Percentiles rank a stretch among this genome's conserved stretches.
Evolutionary conservation across 2,329 filamentous ascomycete species (phyloP).

Genomic region (Penicillium expansum): DNA sequence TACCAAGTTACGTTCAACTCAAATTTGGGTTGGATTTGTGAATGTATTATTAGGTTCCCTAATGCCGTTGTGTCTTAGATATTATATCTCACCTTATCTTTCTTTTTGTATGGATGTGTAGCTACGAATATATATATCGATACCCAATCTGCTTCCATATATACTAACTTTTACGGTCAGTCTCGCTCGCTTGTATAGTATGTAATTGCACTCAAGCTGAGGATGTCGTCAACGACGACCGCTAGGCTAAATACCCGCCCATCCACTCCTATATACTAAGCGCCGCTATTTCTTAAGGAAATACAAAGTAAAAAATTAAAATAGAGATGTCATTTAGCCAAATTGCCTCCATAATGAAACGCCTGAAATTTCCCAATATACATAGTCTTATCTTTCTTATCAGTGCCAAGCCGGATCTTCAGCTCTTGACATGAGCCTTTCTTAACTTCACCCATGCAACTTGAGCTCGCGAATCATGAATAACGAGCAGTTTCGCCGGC

Average conservation of each 20-base stretch:
- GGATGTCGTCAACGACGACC: neutral
- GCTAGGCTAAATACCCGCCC: neutral
- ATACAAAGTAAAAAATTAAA: neutral
- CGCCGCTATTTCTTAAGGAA: neutral
- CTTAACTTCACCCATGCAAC: neutral
- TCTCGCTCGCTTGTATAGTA: too few species aligned
- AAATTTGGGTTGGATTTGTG: neutral
- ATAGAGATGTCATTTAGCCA: too few species aligned
- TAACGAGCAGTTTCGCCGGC: conserved; percentile 87
- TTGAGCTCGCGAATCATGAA: conserved; percentile 63
- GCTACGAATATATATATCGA: neutral
- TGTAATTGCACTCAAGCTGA: neutral
- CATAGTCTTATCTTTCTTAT: conserved; percentile 1
- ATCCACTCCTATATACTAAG: neutral
- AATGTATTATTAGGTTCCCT: neutral
- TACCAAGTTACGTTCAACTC: neutral
- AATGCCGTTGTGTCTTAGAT: too few species aligned
- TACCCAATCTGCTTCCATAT: too few species aligned
- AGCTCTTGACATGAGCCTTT: conserved; percentile 17
- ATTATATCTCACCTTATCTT: too few species aligned
- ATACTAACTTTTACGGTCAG: too few species aligned
- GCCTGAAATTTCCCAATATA: too few species aligned
- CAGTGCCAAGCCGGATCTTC: conserved; percentile 20
- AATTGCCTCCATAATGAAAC: neutral
- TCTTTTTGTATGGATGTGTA: too few species aligned